A percentile compares a stretch with the other conserved stretches of the same genome.
These are phyloP conservation scores for Mortierella sp. DNA, from an alignment of 371 early-diverging fungal genomes.

Conservation along the genomic window DNA sequence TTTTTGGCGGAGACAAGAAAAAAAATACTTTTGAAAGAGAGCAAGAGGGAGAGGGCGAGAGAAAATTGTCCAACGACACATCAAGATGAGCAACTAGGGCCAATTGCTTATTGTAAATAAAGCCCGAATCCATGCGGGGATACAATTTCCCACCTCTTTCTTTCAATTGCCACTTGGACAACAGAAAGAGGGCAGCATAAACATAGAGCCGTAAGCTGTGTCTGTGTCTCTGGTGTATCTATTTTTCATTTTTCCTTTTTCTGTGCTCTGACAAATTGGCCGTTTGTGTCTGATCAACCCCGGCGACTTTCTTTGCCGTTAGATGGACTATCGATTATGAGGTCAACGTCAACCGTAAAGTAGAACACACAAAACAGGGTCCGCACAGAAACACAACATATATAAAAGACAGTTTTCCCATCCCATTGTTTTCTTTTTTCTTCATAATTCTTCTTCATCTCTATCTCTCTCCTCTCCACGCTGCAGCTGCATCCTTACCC, in stretches of 20 bases:
- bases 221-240: not conserved
- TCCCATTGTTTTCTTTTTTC: not conserved
- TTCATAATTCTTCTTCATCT: not conserved
- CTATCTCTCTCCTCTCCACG: not conserved
- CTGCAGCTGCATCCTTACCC: not conserved
- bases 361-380: not conserved
- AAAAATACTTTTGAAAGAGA: not conserved
- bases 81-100: not conserved
- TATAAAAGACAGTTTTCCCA: not conserved
- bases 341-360: no score
- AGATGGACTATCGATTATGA: no score
- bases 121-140: not conserved
- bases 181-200: not conserved
- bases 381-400: not conserved
- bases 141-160: not conserved
- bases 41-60: not conserved
- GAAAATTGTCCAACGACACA: not conserved
- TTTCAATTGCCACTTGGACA: not conserved
- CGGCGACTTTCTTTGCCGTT: not conserved
- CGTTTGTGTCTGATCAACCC: constrained; percentile 9
- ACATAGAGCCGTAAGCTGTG: constrained; percentile 9
- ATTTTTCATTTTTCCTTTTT: not conserved
- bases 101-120: not conserved
- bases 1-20: not conserved
- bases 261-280: constrained; percentile 2